Conservation (phyloP, 495 filamentous ascomycete genomes). For the Tuber magnatum region DNA sequence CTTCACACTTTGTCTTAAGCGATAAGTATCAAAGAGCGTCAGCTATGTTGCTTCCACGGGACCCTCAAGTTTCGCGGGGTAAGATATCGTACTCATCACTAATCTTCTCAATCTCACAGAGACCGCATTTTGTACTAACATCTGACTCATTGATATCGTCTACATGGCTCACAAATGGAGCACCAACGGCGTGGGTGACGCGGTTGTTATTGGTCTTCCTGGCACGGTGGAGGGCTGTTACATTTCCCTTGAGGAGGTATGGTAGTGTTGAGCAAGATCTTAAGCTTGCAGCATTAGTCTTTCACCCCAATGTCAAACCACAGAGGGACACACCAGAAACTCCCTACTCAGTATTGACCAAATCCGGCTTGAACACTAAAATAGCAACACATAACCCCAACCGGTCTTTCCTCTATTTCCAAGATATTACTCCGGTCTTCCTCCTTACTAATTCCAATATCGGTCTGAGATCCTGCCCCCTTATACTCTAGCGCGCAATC, state of each 20-base stretch:
- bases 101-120: conserved; percentile 98
- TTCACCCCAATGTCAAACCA: background rate
- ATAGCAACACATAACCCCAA: conserved; percentile 91
- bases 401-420: conserved; percentile 97
- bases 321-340: conserved; percentile 62
- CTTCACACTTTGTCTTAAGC: conserved; percentile 88
- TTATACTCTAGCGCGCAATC: conserved; percentile 99
- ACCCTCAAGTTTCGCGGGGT: background rate
- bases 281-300: conserved; percentile 23
- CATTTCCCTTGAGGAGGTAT: conserved; percentile 87
- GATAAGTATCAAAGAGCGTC: conserved; percentile 66
- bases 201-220: conserved; percentile 99
- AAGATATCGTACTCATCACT: conserved; percentile 63
- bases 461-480: conserved; percentile 97
- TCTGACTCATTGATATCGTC: conserved; percentile 89
- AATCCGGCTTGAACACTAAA: conserved; percentile 82
- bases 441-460: conserved; percentile 96
- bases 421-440: conserved; percentile 99
- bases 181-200: conserved; percentile 89
- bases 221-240: conserved; percentile 92
- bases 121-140: conserved; percentile 84
- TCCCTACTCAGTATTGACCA: conserved; percentile 99
- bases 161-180: conserved; percentile 95
- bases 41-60: background rate
- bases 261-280: conserved; percentile 97